Evolutionary conservation across 352 stramenopile species (phyloP).

Genomic region (Phytophthora melonis): DNA sequence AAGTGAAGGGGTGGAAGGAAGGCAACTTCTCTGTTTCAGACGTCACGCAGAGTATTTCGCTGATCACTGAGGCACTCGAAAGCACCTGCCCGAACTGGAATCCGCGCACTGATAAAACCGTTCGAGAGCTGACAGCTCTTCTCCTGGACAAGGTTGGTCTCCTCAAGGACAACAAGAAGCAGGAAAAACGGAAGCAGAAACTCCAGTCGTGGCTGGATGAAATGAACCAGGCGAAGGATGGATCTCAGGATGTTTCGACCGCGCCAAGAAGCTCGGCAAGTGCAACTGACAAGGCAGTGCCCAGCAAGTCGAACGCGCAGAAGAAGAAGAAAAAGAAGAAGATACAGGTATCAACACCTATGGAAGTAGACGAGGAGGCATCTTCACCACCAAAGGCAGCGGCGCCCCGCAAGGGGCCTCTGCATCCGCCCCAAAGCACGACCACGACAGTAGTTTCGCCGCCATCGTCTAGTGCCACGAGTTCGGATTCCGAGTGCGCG

Average conservation of each 20-base stretch:
- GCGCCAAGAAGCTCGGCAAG: neutral
- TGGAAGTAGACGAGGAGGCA: neutral
- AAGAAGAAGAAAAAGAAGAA: neutral
- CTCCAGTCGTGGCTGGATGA: constrained; percentile 16
- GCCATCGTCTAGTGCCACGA: neutral
- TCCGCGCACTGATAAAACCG: constrained; percentile 7
- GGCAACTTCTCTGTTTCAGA: constrained; percentile 12
- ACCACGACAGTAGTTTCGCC: neutral
- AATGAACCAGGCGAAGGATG: constrained; percentile 3
- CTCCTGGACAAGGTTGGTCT: constrained; percentile 3
- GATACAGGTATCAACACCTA: neutral
- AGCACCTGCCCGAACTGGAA: constrained; percentile 16
- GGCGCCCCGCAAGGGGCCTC: neutral
- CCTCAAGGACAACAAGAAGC: constrained; percentile 15
- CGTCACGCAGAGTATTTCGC: constrained; percentile 1
- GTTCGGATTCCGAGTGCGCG: constrained; percentile 5
- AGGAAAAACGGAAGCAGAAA: constrained; percentile 11
- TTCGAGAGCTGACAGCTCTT: constrained; percentile 12
- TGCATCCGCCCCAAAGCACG: neutral
- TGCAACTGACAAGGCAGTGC: neutral
- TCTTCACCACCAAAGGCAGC: neutral
- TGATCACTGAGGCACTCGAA: constrained; percentile 10
- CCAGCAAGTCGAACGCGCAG: constrained; percentile 1
- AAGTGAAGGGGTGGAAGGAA: constrained; percentile 14
- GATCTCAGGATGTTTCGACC: neutral